A percentile compares a stretch with the other conserved stretches of the same genome.
Conservation (phyloP, 2,329 filamentous ascomycete species). For the Cladosporium sp. region DNA sequence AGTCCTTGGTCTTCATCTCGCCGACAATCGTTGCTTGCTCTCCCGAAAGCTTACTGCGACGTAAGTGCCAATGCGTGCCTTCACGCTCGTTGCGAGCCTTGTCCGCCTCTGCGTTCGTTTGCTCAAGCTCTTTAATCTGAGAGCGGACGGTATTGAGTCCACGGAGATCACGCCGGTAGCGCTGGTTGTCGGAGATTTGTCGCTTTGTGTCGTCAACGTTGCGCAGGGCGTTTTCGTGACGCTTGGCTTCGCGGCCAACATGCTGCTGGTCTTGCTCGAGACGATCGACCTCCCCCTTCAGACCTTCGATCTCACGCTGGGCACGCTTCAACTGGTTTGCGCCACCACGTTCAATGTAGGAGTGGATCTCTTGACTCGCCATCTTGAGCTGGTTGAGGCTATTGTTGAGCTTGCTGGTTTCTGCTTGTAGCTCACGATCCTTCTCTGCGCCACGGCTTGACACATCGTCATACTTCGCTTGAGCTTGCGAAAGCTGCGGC, state of each 20-base stretch:
- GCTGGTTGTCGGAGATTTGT: slow-evolving; percentile 83
- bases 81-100: slow-evolving; percentile 69
- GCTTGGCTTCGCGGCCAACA: slow-evolving; percentile 67
- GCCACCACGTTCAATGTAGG: slow-evolving; percentile 73
- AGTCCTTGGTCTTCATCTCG: slow-evolving; percentile 76
- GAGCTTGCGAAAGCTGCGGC: slow-evolving; percentile 71
- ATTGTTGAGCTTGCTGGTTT: slow-evolving; percentile 65
- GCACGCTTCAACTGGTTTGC: slow-evolving; percentile 65
- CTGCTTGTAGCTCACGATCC: slow-evolving; percentile 66
- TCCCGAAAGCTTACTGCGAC: slow-evolving; percentile 65
- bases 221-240: slow-evolving; percentile 68
- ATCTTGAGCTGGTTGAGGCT: slow-evolving; percentile 73
- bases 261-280: slow-evolving; percentile 64
- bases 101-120: slow-evolving; percentile 76
- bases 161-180: slow-evolving; percentile 70
- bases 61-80: slow-evolving; percentile 60
- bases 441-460: slow-evolving; percentile 64
- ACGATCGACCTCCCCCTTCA: slow-evolving; percentile 61
- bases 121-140: slow-evolving; percentile 71
- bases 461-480: slow-evolving; percentile 71
- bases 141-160: slow-evolving; percentile 61
- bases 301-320: slow-evolving; percentile 60
- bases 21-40: slow-evolving; percentile 71
- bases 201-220: slow-evolving; percentile 79
- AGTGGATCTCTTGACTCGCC: slow-evolving; percentile 70